phyloP scores from a whole-genome alignment of 768 basidiomycete species.

The Auricularia sp. region DNA sequence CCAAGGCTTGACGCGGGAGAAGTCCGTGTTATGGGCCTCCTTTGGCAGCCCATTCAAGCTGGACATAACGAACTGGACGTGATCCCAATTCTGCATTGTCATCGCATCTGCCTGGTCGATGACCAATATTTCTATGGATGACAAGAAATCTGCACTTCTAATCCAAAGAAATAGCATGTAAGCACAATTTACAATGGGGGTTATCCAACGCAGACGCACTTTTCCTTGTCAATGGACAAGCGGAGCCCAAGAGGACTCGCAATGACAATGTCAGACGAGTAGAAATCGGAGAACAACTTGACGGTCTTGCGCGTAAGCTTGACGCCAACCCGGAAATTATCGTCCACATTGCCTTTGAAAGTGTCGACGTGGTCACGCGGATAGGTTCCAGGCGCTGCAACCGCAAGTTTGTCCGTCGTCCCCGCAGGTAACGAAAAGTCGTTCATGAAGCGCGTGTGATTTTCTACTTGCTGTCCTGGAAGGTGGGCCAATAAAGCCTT shows the following conservation, averaged over 20 bases:
- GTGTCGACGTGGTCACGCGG: slow-evolving; percentile 84
- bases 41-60: slow-evolving; percentile 84
- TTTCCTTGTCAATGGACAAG: slow-evolving; percentile 89
- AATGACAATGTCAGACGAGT: slow-evolving; percentile 80
- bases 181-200: not conserved
- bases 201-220: slow-evolving; percentile 38
- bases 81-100: slow-evolving; percentile 99
- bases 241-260: slow-evolving; percentile 89
- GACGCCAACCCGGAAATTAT: slow-evolving; percentile 84
- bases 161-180: not conserved
- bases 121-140: slow-evolving; percentile 85
- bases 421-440: slow-evolving; percentile 81
- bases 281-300: slow-evolving; percentile 86
- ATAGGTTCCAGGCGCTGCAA: slow-evolving; percentile 65
- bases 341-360: slow-evolving; percentile 95
- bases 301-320: slow-evolving; percentile 89
- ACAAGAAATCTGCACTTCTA: slow-evolving; percentile 82
- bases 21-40: slow-evolving; percentile 88
- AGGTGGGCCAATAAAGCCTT: slow-evolving; percentile 69
- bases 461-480: slow-evolving; percentile 77
- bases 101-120: slow-evolving; percentile 88
- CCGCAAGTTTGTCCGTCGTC: slow-evolving; percentile 67
- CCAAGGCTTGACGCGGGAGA: slow-evolving; percentile 96
- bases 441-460: slow-evolving; percentile 64
- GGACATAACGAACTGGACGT: slow-evolving; percentile 82